Evolutionary conservation across 106 monocot genomes (phyloP).

Genomic region (Apostasia ramifera): DNA sequence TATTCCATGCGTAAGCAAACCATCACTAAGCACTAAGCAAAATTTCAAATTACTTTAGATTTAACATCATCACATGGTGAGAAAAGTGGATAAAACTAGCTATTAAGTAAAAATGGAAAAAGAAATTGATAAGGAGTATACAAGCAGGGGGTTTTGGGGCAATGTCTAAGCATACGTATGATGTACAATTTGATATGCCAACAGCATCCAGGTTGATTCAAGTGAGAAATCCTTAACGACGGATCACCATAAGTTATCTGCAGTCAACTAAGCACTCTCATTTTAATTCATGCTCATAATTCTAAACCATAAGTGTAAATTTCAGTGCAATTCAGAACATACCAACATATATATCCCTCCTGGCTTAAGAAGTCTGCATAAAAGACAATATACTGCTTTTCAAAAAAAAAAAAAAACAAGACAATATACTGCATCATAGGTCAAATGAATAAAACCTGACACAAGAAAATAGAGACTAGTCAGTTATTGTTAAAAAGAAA

Average conservation of each 20-base stretch:
- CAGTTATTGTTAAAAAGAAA: not conserved
- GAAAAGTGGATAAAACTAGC: too few species aligned
- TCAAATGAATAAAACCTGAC: not conserved
- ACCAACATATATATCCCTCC: constrained; percentile 94
- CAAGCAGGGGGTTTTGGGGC: not conserved
- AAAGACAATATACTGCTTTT: constrained; percentile 6
- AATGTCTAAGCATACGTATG: constrained; percentile 48
- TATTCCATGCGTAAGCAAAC: too few species aligned
- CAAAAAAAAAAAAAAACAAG: not conserved
- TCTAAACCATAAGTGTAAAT: not conserved
- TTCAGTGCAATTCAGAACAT: constrained; percentile 6
- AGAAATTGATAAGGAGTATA: not conserved
- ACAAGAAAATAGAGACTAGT: constrained; percentile 1
- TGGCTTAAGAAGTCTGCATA: constrained; percentile 81
- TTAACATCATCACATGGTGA: too few species aligned
- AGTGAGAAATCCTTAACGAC: constrained; percentile 62
- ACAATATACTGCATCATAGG: not conserved
- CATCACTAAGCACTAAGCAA: too few species aligned
- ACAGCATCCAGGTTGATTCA: constrained; percentile 57
- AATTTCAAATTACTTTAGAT: too few species aligned
- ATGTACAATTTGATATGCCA: constrained; percentile 85
- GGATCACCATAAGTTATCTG: constrained; percentile 99
- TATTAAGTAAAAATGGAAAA: too few species aligned
- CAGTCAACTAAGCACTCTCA: constrained; percentile 1
- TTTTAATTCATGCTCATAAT: not conserved